A percentile compares a stretch with the other conserved stretches of the same genome.
Conservation (phyloP, 345 rosid species). For the Eutrema heterophyllum region DNA sequence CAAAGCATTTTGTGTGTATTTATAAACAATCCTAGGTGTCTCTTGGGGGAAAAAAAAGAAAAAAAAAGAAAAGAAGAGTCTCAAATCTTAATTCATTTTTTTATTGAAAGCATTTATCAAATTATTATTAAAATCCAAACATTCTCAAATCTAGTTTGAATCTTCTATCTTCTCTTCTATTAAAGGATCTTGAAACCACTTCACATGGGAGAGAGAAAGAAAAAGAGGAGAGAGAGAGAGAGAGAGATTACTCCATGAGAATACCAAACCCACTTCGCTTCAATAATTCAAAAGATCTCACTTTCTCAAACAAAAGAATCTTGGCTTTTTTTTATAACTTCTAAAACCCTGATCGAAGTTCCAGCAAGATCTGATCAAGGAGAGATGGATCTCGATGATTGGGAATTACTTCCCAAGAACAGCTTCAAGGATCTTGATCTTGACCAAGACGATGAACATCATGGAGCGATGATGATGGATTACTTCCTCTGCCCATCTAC, state of each 20-base stretch:
- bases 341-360: constrained; percentile 11
- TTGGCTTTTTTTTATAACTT: neutral
- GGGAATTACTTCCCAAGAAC: constrained; percentile 70
- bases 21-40: neutral
- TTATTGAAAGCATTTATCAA: neutral
- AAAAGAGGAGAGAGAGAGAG: no score
- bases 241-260: constrained; percentile 5
- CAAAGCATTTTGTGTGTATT: constrained; percentile 2
- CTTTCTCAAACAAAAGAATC: constrained; percentile 3
- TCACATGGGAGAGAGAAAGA: constrained; percentile 13
- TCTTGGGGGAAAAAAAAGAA: neutral
- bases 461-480: constrained; percentile 40
- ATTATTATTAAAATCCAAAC: constrained; percentile 1
- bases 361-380: constrained; percentile 5
- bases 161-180: constrained; percentile 8
- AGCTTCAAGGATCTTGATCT: constrained; percentile 37
- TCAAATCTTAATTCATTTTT: neutral
- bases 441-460: constrained; percentile 35
- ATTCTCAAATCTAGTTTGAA: constrained; percentile 8
- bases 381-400: constrained; percentile 74
- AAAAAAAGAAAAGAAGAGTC: neutral
- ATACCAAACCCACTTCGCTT: constrained; percentile 22
- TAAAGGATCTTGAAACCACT: constrained; percentile 9
- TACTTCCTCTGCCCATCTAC: constrained; percentile 58
- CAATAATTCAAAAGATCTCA: constrained; percentile 18